Evolutionary conservation across 192 early-diverging fungal genomes (phyloP).

Genomic region (Dissophora globulifera): DNA sequence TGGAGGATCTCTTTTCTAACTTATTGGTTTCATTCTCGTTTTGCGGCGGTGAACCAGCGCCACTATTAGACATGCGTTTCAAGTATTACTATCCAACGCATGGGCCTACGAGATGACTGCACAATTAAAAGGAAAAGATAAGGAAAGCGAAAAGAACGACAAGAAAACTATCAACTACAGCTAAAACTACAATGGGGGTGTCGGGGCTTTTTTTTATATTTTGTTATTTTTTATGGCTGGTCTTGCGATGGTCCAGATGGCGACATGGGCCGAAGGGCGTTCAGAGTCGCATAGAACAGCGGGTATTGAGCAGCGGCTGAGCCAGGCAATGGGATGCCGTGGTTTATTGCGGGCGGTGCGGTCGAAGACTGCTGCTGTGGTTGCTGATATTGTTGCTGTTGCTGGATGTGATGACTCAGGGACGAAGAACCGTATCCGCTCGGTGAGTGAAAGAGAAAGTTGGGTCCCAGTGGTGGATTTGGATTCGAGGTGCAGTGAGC

Average conservation of each 20-base stretch:
- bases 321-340: neutral
- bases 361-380: slow-evolving; percentile 1
- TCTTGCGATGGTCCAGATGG: slow-evolving; percentile 22
- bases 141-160: neutral
- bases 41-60: too few species aligned
- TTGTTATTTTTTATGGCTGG: slow-evolving; percentile 6
- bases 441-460: slow-evolving; percentile 7
- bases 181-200: neutral
- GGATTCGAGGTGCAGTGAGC: slow-evolving; percentile 40
- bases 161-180: neutral
- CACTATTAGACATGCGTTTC: too few species aligned
- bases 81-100: neutral
- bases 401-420: slow-evolving; percentile 26
- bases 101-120: too few species aligned
- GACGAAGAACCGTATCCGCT: slow-evolving; percentile 5
- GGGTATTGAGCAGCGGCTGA: slow-evolving; percentile 41
- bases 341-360: slow-evolving; percentile 1
- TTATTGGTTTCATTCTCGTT: too few species aligned
- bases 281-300: slow-evolving; percentile 49
- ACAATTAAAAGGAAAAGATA: neutral
- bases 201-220: neutral
- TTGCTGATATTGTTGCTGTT: slow-evolving; percentile 19
- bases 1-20: too few species aligned
- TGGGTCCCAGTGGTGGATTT: slow-evolving; percentile 28
- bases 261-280: slow-evolving; percentile 33